Conservation (phyloP, 352 stramenopile genomes). For the Pilasporangium apinafurcum region DNA sequence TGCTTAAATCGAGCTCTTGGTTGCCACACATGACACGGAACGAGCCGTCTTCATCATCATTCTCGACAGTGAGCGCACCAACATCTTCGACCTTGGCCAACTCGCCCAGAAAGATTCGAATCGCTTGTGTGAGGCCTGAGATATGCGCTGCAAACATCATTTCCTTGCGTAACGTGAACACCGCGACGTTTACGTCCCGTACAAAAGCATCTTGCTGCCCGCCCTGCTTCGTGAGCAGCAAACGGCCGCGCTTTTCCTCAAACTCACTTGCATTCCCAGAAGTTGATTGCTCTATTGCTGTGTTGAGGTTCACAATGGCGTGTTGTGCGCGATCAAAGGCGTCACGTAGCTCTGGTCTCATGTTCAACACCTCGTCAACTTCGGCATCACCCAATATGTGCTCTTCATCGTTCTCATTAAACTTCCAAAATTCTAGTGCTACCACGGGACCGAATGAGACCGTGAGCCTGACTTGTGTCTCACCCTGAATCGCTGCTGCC, state of each 20-base stretch:
- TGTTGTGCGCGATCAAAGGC: slow-evolving; percentile 17
- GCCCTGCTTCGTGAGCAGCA: slow-evolving; percentile 21
- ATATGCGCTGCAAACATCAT: slow-evolving; percentile 29
- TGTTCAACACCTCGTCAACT: slow-evolving; percentile 12
- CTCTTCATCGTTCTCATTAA: slow-evolving; percentile 37
- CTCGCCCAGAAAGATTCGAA: slow-evolving; percentile 33
- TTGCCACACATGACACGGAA: slow-evolving; percentile 42
- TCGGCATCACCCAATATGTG: slow-evolving; percentile 17
- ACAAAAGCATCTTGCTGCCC: slow-evolving; percentile 14
- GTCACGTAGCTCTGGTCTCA: slow-evolving; percentile 11
- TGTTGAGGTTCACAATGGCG: slow-evolving; percentile 21
- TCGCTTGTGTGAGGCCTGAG: slow-evolving; percentile 17
- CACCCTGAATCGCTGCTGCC: slow-evolving; percentile 38
- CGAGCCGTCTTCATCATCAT: slow-evolving; percentile 27
- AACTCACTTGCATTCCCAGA: slow-evolving; percentile 19
- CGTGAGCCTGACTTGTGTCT: slow-evolving; percentile 31
- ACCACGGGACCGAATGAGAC: slow-evolving; percentile 12
- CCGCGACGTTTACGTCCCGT: slow-evolving; percentile 18
- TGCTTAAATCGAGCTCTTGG: slow-evolving; percentile 32
- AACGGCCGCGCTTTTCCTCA: slow-evolving; percentile 23
- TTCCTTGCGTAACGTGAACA: slow-evolving; percentile 35
- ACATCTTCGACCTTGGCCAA: slow-evolving; percentile 39
- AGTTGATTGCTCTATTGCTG: slow-evolving; percentile 21
- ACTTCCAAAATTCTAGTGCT: slow-evolving; percentile 28
- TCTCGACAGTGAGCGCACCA: slow-evolving; percentile 16